A percentile compares a stretch with the other conserved stretches of the same genome.
Conservation (phyloP, 2,329 filamentous ascomycete genomes). For the Diaporthe amygdali region DNA sequence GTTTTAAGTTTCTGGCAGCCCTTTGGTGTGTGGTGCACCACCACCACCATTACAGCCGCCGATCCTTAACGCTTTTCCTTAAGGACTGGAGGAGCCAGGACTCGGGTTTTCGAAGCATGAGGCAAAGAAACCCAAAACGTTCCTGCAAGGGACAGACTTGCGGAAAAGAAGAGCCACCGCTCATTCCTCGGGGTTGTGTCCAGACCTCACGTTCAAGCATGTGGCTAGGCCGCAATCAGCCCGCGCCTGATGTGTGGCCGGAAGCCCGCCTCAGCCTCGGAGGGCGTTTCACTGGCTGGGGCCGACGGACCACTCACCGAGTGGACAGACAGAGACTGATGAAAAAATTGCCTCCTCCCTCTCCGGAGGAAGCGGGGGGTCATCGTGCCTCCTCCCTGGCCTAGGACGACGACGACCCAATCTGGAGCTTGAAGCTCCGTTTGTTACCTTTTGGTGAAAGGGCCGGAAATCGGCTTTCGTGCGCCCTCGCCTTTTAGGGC, state of each 20-base stretch:
- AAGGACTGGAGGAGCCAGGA: not conserved
- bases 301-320: slow-evolving; percentile 4
- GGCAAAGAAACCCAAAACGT: not conserved
- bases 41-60: not conserved
- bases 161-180: not conserved
- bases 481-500: too few relatives aligned
- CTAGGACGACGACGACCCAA: not conserved
- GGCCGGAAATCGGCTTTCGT: not conserved
- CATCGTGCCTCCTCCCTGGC: not conserved
- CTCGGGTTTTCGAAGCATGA: not conserved
- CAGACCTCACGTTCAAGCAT: not conserved
- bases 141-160: not conserved
- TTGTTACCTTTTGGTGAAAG: not conserved
- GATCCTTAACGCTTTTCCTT: not conserved
- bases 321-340: too few relatives aligned
- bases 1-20: not conserved
- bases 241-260: slow-evolving; percentile 16
- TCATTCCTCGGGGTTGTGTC: not conserved
- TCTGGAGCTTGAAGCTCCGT: slow-evolving; percentile 9
- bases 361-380: not conserved
- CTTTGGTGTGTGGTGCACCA: too few relatives aligned
- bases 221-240: not conserved
- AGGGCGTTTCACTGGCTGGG: slow-evolving; percentile 22
- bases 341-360: not conserved
- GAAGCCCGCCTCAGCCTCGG: slow-evolving; percentile 22